Conservation (phyloP, 2,329 filamentous ascomycete genomes). For the Fusarium paranaense region DNA sequence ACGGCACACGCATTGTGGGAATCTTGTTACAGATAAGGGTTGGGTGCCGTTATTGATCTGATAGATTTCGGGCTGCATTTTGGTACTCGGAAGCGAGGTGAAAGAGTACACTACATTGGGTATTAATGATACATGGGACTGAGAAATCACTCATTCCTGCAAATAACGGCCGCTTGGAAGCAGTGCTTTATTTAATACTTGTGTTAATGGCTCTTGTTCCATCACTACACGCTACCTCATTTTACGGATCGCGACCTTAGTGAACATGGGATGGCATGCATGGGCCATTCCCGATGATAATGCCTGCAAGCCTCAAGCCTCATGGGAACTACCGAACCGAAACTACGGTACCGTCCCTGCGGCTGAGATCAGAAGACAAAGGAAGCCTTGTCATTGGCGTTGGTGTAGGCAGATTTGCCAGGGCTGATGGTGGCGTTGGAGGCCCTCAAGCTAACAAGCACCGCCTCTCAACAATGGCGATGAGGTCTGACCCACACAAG, state of each 20-base stretch:
- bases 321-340: slow-evolving; percentile 1
- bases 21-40: slow-evolving; percentile 19
- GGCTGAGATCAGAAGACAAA: neutral
- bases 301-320: slow-evolving; percentile 7
- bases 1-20: slow-evolving; percentile 27
- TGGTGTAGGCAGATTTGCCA: slow-evolving; percentile 28
- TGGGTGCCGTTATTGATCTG: slow-evolving; percentile 28
- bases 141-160: slow-evolving; percentile 28
- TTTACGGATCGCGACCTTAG: neutral
- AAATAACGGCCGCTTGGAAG: slow-evolving; percentile 30
- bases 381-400: neutral
- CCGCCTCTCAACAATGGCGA: slow-evolving; percentile 18
- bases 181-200: slow-evolving; percentile 7
- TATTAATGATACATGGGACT: slow-evolving; percentile 39
- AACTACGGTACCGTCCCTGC: slow-evolving; percentile 1
- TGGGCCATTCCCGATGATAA: neutral
- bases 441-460: slow-evolving; percentile 36
- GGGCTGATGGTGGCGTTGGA: slow-evolving; percentile 32
- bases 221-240: neutral
- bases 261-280: neutral
- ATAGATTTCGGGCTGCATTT: slow-evolving; percentile 38
- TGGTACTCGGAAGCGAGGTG: slow-evolving; percentile 19
- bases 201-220: neutral
- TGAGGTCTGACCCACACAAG: slow-evolving; percentile 19
- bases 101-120: slow-evolving; percentile 21